Percentiles rank a stretch among this genome's conserved stretches.
These are phyloP conservation scores for Rhipidocladum racemiflorum DNA, from an alignment of 176 grass and related monocot genomes.

Conservation along the genomic window DNA sequence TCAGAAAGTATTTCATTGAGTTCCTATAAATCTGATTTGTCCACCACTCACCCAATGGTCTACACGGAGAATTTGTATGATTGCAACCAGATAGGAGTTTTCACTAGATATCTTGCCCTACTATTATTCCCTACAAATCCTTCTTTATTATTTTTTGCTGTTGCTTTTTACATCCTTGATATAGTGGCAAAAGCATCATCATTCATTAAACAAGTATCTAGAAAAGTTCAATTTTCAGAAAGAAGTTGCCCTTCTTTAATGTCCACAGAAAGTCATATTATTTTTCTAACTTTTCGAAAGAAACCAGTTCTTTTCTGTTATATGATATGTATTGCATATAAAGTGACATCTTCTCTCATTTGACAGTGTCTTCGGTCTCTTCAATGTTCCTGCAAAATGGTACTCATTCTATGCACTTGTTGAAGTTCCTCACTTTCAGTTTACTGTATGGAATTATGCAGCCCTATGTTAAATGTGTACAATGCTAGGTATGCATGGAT, in stretches of 20 bases:
- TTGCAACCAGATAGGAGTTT: not conserved
- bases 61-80: not conserved
- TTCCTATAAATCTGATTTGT: not conserved
- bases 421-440: conserved; percentile 25
- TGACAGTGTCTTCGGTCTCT: conserved; percentile 93
- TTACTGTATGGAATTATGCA: conserved; percentile 28
- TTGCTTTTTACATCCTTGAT: not conserved
- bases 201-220: not conserved
- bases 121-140: not conserved
- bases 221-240: conserved; percentile 6
- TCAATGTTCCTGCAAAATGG: conserved; percentile 96
- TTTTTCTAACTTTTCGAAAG: not conserved
- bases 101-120: not conserved
- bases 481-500: conserved; percentile 88
- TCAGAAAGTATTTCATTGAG: not conserved
- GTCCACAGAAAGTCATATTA: not conserved
- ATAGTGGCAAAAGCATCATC: not conserved
- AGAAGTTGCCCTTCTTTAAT: not conserved
- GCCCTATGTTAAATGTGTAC: conserved; percentile 9
- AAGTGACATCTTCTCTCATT: conserved; percentile 26
- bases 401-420: conserved; percentile 34
- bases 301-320: not conserved
- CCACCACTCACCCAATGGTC: not conserved
- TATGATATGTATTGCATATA: conserved; percentile 16
- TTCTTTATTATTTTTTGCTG: not conserved